Evolutionary conservation across 345 rosid species (phyloP).

Genomic region (Corchorus capsularis): DNA sequence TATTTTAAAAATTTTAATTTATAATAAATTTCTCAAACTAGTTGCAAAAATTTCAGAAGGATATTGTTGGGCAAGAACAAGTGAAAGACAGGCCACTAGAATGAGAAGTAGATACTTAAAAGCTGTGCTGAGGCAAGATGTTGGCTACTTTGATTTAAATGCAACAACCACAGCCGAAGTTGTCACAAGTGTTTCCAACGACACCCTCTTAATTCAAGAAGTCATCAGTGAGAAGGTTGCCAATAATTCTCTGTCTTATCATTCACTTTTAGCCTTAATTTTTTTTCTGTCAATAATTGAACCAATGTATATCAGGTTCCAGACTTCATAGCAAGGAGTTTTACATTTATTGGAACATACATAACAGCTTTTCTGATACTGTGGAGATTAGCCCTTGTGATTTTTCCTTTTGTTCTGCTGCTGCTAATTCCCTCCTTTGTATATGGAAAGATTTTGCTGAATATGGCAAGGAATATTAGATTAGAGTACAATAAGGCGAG

Average conservation of each 20-base stretch:
- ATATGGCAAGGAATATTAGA: slow-evolving; percentile 55
- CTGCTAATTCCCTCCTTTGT: slow-evolving; percentile 78
- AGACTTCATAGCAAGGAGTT: slow-evolving; percentile 54
- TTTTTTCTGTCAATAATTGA: no score
- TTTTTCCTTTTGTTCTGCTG: slow-evolving; percentile 56
- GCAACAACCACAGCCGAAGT: slow-evolving; percentile 71
- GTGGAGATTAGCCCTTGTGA: slow-evolving; percentile 76
- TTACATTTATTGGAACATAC: slow-evolving; percentile 62
- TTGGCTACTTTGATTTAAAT: slow-evolving; percentile 75
- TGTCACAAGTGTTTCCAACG: slow-evolving; percentile 73
- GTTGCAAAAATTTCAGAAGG: slow-evolving; percentile 44
- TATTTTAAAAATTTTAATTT: no score
- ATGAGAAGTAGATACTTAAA: slow-evolving; percentile 74
- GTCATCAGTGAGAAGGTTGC: slow-evolving; percentile 74
- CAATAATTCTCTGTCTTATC: not conserved
- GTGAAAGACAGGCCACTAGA: slow-evolving; percentile 76
- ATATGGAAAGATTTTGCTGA: slow-evolving; percentile 66
- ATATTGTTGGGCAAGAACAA: slow-evolving; percentile 85
- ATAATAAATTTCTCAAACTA: no score
- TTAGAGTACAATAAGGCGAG: slow-evolving; percentile 75
- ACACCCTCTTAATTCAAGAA: slow-evolving; percentile 75
- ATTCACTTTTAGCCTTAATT: not conserved
- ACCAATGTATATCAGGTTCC: slow-evolving; percentile 54
- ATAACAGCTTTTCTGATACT: slow-evolving; percentile 53
- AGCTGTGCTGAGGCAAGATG: slow-evolving; percentile 85